phyloP scores from a whole-genome alignment of 352 stramenopile species.

The Globisporangium recalcitrans region DNA sequence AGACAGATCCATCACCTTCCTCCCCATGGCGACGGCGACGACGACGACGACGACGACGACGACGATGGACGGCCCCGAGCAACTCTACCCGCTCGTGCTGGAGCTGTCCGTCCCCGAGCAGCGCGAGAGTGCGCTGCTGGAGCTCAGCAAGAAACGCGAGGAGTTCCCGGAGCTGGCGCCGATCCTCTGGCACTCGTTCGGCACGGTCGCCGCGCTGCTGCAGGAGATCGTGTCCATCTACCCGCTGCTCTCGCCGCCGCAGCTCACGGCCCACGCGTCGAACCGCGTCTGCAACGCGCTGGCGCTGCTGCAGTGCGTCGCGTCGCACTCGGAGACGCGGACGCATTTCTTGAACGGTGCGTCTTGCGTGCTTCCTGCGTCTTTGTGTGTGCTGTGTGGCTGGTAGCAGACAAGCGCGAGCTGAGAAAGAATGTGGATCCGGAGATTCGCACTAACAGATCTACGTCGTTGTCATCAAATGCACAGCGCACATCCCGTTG shows the following conservation, averaged over 20 bases:
- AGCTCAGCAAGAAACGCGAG: slow-evolving; percentile 98
- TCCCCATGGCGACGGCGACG: neutral
- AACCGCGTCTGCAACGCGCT: slow-evolving; percentile 99
- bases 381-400: neutral
- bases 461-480: neutral
- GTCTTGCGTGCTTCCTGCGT: slow-evolving; percentile 5
- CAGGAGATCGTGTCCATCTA: slow-evolving; percentile 99
- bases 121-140: slow-evolving; percentile 94
- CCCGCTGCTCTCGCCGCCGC: slow-evolving; percentile 94
- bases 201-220: slow-evolving; percentile 94
- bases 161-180: slow-evolving; percentile 96
- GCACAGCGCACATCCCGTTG: slow-evolving; percentile 92
- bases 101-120: slow-evolving; percentile 93
- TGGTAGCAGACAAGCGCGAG: no score
- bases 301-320: slow-evolving; percentile 97
- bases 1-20: neutral
- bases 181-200: slow-evolving; percentile 98
- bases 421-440: neutral
- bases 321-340: slow-evolving; percentile 95
- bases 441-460: neutral
- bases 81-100: slow-evolving; percentile 89
- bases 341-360: slow-evolving; percentile 94
- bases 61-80: slow-evolving; percentile 52
- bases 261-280: slow-evolving; percentile 94
- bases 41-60: slow-evolving; percentile 9